Base-by-base conservation (phyloP, 2,329 filamentous ascomycete genomes). In the Parastagonospora nodorum region DNA sequence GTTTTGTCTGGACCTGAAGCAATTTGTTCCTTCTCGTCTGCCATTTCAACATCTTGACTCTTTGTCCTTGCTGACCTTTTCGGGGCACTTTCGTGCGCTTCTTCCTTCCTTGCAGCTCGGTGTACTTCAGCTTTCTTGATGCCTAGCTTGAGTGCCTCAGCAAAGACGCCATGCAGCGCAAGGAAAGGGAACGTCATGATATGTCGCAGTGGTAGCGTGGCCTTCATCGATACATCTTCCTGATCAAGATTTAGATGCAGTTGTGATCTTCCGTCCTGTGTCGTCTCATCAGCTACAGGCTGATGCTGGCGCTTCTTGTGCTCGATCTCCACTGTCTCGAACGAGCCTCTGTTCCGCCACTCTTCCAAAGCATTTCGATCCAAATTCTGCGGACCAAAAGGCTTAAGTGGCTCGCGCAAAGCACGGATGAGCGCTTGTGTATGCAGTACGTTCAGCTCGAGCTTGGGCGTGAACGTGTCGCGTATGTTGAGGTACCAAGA, bases 391-490 rank as follows among this genome's bases (percentile, higher is more conserved):
- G 53, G 53, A 1, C 60, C 64, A 30, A 47, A 53, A 0, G 36
- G 28, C 36, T 53, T 55, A 5, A 64, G 14, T 5, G 63, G 61
- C 1, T 46, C 28, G 5, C 47, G 45, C 11, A 68, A 48, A 0
- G 62, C 66, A 2, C 60, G 53, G 1, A 60, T 45, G 7, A 71
- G 48, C 3, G 60, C 47, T 37, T 64, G 66, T 2, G 59, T 53
- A 30, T 71, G 66, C 32, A 69, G 48, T 0, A 68, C 63, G 15
- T 64, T 68, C 3, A 69, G 35, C 2, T 67, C 49, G 0, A 71
- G 52, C n/a, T 15, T 43, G 2, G 65, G 65, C 0, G 47, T 58
- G 32, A 68, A 69, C 1, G 43, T 43, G 11, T 58, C 33, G 0
- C 54, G 41, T 3, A 55, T 15, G 4, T 42, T 16, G 7, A 63